Conservation (phyloP, 139 green algal genomes). For the Tetraselmis striata region DNA sequence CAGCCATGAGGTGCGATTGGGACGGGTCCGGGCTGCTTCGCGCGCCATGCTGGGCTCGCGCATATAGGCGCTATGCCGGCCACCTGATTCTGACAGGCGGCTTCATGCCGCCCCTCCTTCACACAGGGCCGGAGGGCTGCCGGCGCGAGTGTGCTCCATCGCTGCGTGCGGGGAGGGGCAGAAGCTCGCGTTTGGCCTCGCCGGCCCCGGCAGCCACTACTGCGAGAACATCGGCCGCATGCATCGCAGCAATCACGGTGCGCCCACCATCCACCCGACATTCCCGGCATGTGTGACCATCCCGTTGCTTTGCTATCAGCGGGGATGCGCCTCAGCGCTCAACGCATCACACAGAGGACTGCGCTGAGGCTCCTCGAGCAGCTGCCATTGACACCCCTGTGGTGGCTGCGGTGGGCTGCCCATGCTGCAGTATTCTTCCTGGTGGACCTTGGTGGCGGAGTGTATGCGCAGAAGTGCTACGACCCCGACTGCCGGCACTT, state of each 20-base stretch:
- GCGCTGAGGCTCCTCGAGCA: too few relatives aligned
- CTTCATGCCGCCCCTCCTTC: slow-evolving; percentile 59
- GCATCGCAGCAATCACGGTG: slow-evolving; percentile 56
- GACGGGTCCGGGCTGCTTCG: too few relatives aligned
- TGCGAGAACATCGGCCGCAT: slow-evolving; percentile 53
- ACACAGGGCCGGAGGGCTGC: slow-evolving; percentile 48
- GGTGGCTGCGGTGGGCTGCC: too few relatives aligned
- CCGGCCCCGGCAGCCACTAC: slow-evolving; percentile 63
- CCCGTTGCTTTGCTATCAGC: too few relatives aligned
- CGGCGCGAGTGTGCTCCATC: background rate
- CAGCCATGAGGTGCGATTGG: background rate
- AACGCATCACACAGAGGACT: too few relatives aligned
- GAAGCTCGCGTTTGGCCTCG: background rate
- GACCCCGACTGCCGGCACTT: slow-evolving; percentile 58
- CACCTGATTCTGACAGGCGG: too few relatives aligned
- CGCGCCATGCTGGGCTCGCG: slow-evolving; percentile 64
- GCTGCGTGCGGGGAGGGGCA: background rate
- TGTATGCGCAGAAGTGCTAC: slow-evolving; percentile 68
- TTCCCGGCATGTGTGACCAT: too few relatives aligned
- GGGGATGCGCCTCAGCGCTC: too few relatives aligned
- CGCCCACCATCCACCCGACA: too few relatives aligned
- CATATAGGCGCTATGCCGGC: slow-evolving; percentile 59
- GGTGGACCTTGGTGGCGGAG: slow-evolving; percentile 40
- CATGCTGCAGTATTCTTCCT: slow-evolving; percentile 46
- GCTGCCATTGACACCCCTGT: too few relatives aligned